Conservation (phyloP, 495 filamentous ascomycete genomes). For the Xylaria castorea region DNA sequence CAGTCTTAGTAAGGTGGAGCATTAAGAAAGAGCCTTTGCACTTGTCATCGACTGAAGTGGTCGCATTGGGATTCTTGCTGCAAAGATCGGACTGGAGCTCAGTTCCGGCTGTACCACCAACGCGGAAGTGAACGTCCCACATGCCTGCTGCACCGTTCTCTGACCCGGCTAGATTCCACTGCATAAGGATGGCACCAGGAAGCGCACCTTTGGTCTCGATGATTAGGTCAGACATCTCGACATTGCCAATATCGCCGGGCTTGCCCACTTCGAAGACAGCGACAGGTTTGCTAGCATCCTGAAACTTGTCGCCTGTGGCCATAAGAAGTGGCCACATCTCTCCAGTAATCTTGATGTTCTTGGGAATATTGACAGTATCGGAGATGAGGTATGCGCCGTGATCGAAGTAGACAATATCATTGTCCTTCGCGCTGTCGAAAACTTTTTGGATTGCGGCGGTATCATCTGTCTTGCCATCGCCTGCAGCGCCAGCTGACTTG, state of each 20-base stretch:
- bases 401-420: conserved; percentile 87
- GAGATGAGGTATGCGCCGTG: conserved; percentile 88
- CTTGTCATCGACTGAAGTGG: conserved; percentile 56
- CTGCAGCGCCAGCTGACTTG: conserved; percentile 77
- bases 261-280: conserved; percentile 80
- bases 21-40: conserved; percentile 84
- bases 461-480: conserved; percentile 75
- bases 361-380: conserved; percentile 81
- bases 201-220: conserved; percentile 79
- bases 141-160: conserved; percentile 75
- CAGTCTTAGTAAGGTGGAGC: conserved; percentile 75
- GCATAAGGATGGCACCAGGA: conserved; percentile 85
- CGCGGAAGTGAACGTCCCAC: conserved; percentile 93
- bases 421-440: conserved; percentile 64
- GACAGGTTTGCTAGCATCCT: conserved; percentile 70
- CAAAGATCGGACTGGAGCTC: conserved; percentile 79
- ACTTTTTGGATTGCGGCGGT: conserved; percentile 73
- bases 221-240: conserved; percentile 86
- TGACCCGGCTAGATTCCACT: conserved; percentile 83
- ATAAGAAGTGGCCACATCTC: conserved; percentile 92
- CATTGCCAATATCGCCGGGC: conserved; percentile 74
- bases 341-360: conserved; percentile 81
- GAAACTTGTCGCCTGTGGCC: conserved; percentile 74
- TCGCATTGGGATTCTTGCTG: conserved; percentile 68
- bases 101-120: conserved; percentile 83